phyloP scores from a whole-genome alignment of 2,329 filamentous ascomycete genomes.

The Hypoxylon sp. region DNA sequence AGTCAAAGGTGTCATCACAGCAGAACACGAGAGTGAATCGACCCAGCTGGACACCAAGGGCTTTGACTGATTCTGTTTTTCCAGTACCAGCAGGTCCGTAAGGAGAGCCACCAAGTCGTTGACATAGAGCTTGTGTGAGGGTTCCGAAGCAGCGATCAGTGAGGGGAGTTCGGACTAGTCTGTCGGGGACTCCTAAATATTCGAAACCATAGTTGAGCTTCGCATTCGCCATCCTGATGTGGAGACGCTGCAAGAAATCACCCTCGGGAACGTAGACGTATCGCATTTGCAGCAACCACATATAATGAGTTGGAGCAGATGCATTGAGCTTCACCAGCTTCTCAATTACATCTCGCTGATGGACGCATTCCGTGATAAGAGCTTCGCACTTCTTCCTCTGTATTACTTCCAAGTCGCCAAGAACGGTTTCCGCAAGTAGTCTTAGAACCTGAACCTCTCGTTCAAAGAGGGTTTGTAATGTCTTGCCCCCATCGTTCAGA shows the following conservation, averaged over 20 bases:
- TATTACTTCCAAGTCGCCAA: slow-evolving; percentile 87
- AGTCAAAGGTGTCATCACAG: slow-evolving; percentile 99
- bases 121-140: slow-evolving; percentile 92
- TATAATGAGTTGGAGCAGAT: slow-evolving; percentile 77
- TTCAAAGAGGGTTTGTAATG: slow-evolving; percentile 76
- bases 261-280: slow-evolving; percentile 87
- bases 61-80: slow-evolving; percentile 99
- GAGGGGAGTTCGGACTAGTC: slow-evolving; percentile 93
- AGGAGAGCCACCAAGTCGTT: slow-evolving; percentile 93
- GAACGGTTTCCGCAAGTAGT: slow-evolving; percentile 85
- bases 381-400: slow-evolving; percentile 97
- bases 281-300: slow-evolving; percentile 97
- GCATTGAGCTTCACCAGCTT: slow-evolving; percentile 82
- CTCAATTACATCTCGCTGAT: slow-evolving; percentile 92
- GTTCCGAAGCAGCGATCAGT: slow-evolving; percentile 99
- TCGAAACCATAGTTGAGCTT: slow-evolving; percentile 96
- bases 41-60: slow-evolving; percentile 92
- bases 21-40: slow-evolving; percentile 99
- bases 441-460: slow-evolving; percentile 86
- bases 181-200: slow-evolving; percentile 94
- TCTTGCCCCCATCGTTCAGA: slow-evolving; percentile 74
- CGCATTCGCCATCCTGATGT: slow-evolving; percentile 97
- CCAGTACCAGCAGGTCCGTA: slow-evolving; percentile 98
- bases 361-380: slow-evolving; percentile 97
- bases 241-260: slow-evolving; percentile 82